Percentiles rank a stretch among this genome's conserved stretches.
These are phyloP conservation scores for Polygonum maritimum DNA, from an alignment of 148 eudicot species.

Conservation along the genomic window DNA sequence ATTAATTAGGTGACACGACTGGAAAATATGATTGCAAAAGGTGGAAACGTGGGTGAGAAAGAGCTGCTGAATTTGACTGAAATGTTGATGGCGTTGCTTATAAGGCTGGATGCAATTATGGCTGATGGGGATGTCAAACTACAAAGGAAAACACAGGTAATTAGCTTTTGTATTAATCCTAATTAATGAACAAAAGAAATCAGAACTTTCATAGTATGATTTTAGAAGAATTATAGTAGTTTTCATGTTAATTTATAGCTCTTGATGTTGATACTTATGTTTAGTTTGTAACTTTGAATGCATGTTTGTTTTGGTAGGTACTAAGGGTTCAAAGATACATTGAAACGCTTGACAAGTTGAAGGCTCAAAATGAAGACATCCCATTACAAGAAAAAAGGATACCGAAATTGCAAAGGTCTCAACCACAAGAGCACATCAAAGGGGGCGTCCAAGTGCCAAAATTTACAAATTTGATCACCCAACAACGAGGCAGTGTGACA, in stretches of 20 bases:
- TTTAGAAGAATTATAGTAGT: too few relatives aligned
- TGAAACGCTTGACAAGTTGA: slow-evolving; percentile 45
- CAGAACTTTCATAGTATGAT: not conserved
- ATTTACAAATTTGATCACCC: not conserved
- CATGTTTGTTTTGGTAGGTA: slow-evolving; percentile 26
- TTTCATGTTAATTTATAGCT: too few relatives aligned
- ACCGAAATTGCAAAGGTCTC: not conserved
- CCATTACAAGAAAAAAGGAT: not conserved
- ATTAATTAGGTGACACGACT: slow-evolving; percentile 35
- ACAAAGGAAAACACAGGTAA: slow-evolving; percentile 71
- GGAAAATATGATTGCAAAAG: slow-evolving; percentile 45
- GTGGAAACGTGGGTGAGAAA: slow-evolving; percentile 52
- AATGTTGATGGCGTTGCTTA: slow-evolving; percentile 54
- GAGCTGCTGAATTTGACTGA: slow-evolving; percentile 51
- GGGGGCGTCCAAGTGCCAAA: not conserved
- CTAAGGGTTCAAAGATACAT: slow-evolving; percentile 52
- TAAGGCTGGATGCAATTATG: slow-evolving; percentile 59
- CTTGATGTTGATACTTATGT: not conserved
- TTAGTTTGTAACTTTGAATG: not conserved
- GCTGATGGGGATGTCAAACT: slow-evolving; percentile 65
- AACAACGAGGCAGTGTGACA: not conserved
- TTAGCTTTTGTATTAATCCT: not conserved
- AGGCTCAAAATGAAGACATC: slow-evolving; percentile 23
- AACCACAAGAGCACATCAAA: not conserved
- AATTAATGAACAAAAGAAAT: not conserved